Base-by-base conservation (phyloP, 169 alveolate genomes). In the Eimeria zaria region DNA sequence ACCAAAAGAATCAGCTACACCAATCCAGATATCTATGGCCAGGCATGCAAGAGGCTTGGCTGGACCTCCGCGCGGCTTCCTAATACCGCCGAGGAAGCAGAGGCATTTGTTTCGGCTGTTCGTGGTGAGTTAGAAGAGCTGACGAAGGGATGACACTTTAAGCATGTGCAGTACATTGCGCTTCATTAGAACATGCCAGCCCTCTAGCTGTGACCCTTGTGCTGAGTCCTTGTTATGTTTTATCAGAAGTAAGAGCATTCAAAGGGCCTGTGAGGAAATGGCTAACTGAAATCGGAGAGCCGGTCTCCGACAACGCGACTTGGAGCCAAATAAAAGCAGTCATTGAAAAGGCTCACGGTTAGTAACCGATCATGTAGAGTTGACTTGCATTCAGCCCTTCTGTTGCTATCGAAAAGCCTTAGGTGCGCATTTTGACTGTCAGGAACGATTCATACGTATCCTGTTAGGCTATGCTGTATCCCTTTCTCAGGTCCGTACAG, bases 321-420 rank as follows among this genome's bases (percentile, higher is more conserved):
- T 87, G 94, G 94, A 64, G 46, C 44, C 83, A 87, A 39, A 27
- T 87, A 55, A 36, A 48, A 20, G 64, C 81, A 62, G 33, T 87
- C 14, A 87, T 87, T 41, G 94, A 87, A 64, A 60, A 39, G 81
- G 94, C 51, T 30, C 94, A 87, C 71, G 94, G 94, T 87, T 33
- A 53, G 89, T 48, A 33, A 36, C 36, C 67, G 27, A 78, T 8
- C 67, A 27, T 22, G 24, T 51, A 18, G 85, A 55, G 92, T 1
- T 36, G 60, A n/a, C 46, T 46, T 48, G 89, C 69, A 24, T 48
- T 48, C 24, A 33, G 18, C 89, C 69, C 48, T 46, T 30, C 41
- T 51, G 55, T 16, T 20, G 33, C n/a, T 30, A 46, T 69, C 78
- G 22, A n/a, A 69, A 14, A 9, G 27, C 78, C 33, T 69, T 20